phyloP scores from a whole-genome alignment of 1,284 basidiomycete genomes.

The Irpex sp. region DNA sequence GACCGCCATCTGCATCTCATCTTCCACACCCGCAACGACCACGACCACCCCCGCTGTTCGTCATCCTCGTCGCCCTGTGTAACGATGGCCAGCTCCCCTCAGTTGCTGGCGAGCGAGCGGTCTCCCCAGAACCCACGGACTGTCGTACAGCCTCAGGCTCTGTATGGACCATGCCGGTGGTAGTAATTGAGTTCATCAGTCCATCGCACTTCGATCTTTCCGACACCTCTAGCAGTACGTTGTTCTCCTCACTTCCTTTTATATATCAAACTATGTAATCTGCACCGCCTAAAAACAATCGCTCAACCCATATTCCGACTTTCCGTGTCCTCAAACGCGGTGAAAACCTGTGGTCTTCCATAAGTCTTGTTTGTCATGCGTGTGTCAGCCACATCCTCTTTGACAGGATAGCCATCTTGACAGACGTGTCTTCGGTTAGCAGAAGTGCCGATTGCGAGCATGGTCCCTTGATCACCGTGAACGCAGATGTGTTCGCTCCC shows the following conservation, averaged over 20 bases:
- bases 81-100: not conserved
- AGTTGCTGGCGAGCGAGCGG: not conserved
- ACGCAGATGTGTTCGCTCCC: no score
- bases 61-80: not conserved
- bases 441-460: no score
- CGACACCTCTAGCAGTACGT: not conserved
- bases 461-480: no score
- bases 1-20: not conserved
- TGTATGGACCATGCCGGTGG: not conserved
- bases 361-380: not conserved
- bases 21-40: not conserved
- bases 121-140: not conserved
- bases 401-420: not conserved
- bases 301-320: not conserved
- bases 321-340: not conserved
- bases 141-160: not conserved
- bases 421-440: not conserved
- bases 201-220: constrained; percentile 4
- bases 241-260: not conserved
- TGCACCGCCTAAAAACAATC: not conserved
- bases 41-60: not conserved
- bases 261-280: not conserved
- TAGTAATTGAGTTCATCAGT: not conserved
- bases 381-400: not conserved
- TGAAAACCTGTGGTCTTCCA: not conserved